A percentile compares a stretch with the other conserved stretches of the same genome.
phyloP scores from a whole-genome alignment of 345 rosid genomes.

The Diplotaxis tenuifolia region DNA sequence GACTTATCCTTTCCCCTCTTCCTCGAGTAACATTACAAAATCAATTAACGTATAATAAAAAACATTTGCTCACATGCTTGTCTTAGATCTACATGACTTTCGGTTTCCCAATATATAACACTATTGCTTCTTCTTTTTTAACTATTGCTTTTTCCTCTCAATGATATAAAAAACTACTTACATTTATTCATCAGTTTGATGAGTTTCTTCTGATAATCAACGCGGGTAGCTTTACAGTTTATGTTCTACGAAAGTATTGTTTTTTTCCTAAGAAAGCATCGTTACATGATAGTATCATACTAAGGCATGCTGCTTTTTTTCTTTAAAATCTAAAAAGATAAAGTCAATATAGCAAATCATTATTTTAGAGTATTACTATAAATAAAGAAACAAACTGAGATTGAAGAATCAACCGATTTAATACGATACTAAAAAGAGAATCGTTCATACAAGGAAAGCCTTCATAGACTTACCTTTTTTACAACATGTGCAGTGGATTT shows the following conservation, averaged over 20 bases:
- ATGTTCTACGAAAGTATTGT: neutral
- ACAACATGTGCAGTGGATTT: neutral
- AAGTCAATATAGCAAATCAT: neutral
- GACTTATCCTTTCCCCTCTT: too few relatives aligned
- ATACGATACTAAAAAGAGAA: neutral
- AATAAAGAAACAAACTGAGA: neutral
- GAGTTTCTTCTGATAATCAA: neutral
- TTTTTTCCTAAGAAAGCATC: too few relatives aligned
- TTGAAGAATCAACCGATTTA: neutral
- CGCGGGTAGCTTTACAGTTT: neutral
- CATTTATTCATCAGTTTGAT: neutral
- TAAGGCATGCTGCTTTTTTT: neutral
- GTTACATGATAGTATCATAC: neutral
- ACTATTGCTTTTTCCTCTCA: neutral
- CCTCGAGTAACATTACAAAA: too few relatives aligned
- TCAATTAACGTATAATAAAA: neutral
- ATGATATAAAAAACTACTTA: neutral
- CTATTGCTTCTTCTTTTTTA: too few relatives aligned
- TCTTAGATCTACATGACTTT: neutral
- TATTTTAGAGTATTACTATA: neutral
- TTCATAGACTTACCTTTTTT: slow-evolving; percentile 6
- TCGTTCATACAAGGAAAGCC: slow-evolving; percentile 1
- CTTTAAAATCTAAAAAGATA: neutral
- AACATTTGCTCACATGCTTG: slow-evolving; percentile 10
- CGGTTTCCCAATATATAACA: neutral